A percentile compares a stretch with the other conserved stretches of the same genome.
These are phyloP conservation scores for Pseudomonodictys pantanalensis DNA, from an alignment of 495 filamentous ascomycete species.

Conservation along the genomic window DNA sequence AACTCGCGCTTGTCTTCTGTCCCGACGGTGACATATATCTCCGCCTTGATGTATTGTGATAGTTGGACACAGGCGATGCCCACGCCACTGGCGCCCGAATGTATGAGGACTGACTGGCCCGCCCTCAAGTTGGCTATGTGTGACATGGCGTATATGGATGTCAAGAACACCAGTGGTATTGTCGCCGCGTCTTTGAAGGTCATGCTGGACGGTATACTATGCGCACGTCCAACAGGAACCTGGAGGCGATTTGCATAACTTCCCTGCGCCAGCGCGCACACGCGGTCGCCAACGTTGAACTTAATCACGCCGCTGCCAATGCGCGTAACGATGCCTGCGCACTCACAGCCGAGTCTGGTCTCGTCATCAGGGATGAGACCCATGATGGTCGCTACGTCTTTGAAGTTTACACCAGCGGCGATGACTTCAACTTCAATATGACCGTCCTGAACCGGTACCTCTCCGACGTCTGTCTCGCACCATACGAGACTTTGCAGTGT, in stretches of 20 bases:
- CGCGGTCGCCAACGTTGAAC: conserved; percentile 11
- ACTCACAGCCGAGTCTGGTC: conserved; percentile 11
- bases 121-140: not conserved
- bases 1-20: conserved; percentile 14
- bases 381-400: conserved; percentile 22
- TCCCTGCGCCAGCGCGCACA: not conserved
- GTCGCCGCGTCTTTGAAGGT: conserved; percentile 5
- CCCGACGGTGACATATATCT: conserved; percentile 20
- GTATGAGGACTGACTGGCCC: conserved; percentile 14
- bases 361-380: conserved; percentile 20
- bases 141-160: not conserved
- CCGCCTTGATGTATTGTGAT: not conserved
- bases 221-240: not conserved
- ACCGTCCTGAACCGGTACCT: not conserved
- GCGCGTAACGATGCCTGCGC: conserved; percentile 5
- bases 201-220: conserved; percentile 9
- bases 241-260: not conserved
- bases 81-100: conserved; percentile 10
- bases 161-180: not conserved
- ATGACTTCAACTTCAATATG: conserved; percentile 19
- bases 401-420: conserved; percentile 18
- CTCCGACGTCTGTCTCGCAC: conserved; percentile 1
- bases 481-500: conserved; percentile 1
- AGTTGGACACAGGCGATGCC: conserved; percentile 2
- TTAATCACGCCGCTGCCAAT: not conserved